These are phyloP conservation scores for Kodamaea fukazawae DNA, from an alignment of 805 yeast species.

Conservation along the genomic window DNA sequence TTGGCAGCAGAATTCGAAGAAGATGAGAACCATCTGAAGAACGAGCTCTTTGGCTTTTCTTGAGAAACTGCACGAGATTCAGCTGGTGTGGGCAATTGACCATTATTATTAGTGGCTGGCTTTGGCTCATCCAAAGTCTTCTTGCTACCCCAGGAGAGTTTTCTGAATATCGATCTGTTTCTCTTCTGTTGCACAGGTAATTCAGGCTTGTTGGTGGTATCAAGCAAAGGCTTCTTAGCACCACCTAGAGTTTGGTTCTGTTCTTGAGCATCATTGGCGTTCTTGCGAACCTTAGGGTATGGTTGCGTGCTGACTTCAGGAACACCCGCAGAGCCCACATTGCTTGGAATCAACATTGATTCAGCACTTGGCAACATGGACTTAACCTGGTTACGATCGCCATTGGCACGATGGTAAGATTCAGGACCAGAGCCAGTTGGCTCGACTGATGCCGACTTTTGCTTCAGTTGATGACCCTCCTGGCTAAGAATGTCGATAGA, in stretches of 20 bases:
- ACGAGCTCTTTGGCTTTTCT: conserved; percentile 25
- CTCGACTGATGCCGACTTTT: neutral
- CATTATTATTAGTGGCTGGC: conserved; percentile 1
- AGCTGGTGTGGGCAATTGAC: conserved; percentile 9
- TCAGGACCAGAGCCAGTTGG: conserved; percentile 2
- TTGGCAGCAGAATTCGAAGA: conserved; percentile 15
- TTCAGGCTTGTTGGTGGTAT: conserved; percentile 28
- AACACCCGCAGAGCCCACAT: conserved; percentile 7
- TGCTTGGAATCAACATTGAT: conserved; percentile 34
- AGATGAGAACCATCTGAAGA: conserved; percentile 45
- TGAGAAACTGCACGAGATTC: conserved; percentile 31
- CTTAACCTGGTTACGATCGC: conserved; percentile 12
- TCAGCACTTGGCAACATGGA: conserved; percentile 35
- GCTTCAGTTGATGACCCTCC: conserved; percentile 3
- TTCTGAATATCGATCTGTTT: conserved; percentile 45
- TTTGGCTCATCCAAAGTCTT: conserved; percentile 30
- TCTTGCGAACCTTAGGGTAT: conserved; percentile 23
- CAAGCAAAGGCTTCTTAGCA: conserved; percentile 32
- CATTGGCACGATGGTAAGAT: neutral
- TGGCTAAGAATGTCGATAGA: conserved; percentile 5
- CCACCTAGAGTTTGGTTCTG: conserved; percentile 15
- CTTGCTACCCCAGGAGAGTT: conserved; percentile 49
- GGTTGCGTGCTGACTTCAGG: conserved; percentile 13
- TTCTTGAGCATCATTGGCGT: conserved; percentile 17
- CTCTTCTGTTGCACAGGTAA: conserved; percentile 22